Percentiles rank a stretch among this genome's conserved stretches.
These are phyloP conservation scores for Selaginella moellendorffii DNA, from an alignment of 75 land plant species.

Conservation along the genomic window DNA sequence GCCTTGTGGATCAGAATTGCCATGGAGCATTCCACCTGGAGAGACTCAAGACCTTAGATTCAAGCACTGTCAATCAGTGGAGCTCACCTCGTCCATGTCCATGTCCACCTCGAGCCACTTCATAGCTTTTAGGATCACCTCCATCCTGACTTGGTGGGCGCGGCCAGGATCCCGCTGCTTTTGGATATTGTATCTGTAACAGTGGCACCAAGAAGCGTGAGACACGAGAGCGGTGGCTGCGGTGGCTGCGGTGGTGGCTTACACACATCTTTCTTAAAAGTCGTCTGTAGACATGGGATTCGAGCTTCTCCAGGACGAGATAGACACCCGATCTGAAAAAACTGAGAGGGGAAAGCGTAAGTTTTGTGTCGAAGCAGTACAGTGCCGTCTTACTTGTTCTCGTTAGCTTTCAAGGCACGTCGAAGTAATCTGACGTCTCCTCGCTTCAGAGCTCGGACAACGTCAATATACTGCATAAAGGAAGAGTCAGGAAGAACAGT, in stretches of 20 bases:
- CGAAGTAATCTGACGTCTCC: slow-evolving; percentile 89
- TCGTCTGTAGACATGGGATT: slow-evolving; percentile 91
- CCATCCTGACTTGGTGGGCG: slow-evolving; percentile 93
- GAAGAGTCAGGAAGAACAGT: slow-evolving; percentile 4
- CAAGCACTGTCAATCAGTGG: neutral
- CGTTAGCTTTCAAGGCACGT: slow-evolving; percentile 73
- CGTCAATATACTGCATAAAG: slow-evolving; percentile 77
- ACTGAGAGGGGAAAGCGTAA: slow-evolving; percentile 20
- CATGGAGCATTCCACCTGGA: slow-evolving; percentile 94
- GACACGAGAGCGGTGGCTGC: no score
- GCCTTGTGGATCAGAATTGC: slow-evolving; percentile 81
- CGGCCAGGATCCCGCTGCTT: slow-evolving; percentile 87
- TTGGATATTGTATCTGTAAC: slow-evolving; percentile 88
- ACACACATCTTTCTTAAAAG: slow-evolving; percentile 80
- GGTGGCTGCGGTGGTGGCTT: no score
- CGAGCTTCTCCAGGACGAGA: slow-evolving; percentile 95
- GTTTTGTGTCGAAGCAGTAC: neutral
- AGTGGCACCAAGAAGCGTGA: no score
- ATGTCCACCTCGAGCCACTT: slow-evolving; percentile 92
- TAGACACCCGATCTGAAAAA: slow-evolving; percentile 95
- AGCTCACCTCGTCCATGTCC: slow-evolving; percentile 96
- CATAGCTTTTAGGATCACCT: slow-evolving; percentile 74
- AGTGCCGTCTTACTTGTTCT: slow-evolving; percentile 46
- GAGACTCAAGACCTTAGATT: no score
- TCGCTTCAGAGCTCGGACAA: slow-evolving; percentile 55